Conservation (phyloP, 768 basidiomycete genomes). For the Suillus lakei region DNA sequence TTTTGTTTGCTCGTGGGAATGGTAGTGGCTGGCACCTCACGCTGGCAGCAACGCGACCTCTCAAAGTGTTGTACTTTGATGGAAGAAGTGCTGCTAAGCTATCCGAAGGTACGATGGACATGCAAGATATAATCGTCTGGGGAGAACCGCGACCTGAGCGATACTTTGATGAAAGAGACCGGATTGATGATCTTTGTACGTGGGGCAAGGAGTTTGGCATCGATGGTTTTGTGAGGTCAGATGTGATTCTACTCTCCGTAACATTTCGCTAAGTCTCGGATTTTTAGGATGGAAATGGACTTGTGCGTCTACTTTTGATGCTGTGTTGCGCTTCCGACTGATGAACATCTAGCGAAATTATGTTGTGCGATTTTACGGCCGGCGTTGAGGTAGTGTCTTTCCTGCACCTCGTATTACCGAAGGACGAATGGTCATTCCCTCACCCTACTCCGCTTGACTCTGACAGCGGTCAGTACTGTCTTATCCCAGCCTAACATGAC, state of each 20-base stretch:
- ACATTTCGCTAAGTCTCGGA: background rate
- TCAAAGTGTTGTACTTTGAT: slow-evolving; percentile 18
- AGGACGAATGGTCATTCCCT: background rate
- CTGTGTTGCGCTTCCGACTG: background rate
- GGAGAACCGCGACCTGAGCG: slow-evolving; percentile 26
- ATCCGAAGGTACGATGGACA: slow-evolving; percentile 34
- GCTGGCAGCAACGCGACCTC: slow-evolving; percentile 14
- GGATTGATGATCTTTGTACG: slow-evolving; percentile 35
- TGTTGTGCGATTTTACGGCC: slow-evolving; percentile 50
- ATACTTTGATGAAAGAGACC: slow-evolving; percentile 22
- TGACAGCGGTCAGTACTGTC: background rate
- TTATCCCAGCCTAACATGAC: background rate
- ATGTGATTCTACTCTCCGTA: background rate
- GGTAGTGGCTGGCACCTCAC: slow-evolving; percentile 27
- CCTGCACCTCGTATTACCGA: slow-evolving; percentile 29
- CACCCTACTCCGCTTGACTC: background rate
- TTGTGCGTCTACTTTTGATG: slow-evolving; percentile 39
- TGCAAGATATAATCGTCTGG: slow-evolving; percentile 42
- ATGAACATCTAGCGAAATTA: slow-evolving; percentile 44
- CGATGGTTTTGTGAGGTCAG: slow-evolving; percentile 38
- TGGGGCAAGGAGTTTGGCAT: slow-evolving; percentile 37
- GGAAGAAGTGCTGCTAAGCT: slow-evolving; percentile 19
- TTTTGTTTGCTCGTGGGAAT: slow-evolving; percentile 36
- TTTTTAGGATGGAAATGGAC: slow-evolving; percentile 50
- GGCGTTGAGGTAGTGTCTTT: slow-evolving; percentile 47